phyloP scores from a whole-genome alignment of 768 basidiomycete species.

The Kwoniella botswanensis region DNA sequence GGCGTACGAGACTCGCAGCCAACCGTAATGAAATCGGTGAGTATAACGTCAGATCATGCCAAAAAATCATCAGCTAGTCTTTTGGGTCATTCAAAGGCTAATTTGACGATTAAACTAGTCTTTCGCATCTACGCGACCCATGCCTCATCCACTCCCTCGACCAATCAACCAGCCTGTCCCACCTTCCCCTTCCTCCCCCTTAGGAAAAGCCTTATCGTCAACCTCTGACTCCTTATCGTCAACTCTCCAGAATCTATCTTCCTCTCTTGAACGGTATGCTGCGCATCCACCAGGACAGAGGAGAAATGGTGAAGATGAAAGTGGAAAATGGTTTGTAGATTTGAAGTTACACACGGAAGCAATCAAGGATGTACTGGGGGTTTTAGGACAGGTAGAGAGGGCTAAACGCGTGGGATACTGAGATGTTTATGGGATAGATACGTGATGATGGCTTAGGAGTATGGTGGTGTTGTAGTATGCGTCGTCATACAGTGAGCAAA shows the following conservation, averaged over 20 bases:
- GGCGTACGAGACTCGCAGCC: conserved; percentile 1
- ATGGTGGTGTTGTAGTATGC: neutral
- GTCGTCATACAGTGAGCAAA: neutral
- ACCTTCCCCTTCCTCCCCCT: conserved; percentile 1
- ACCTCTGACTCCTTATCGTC: conserved; percentile 16
- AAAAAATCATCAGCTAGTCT: no score
- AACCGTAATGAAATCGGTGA: neutral
- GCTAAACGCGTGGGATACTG: conserved; percentile 19
- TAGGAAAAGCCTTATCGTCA: conserved; percentile 9
- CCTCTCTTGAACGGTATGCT: conserved; percentile 23
- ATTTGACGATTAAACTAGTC: no score
- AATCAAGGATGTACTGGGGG: conserved; percentile 29
- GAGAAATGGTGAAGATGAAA: conserved; percentile 2
- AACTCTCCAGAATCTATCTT: conserved; percentile 16
- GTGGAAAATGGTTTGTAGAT: conserved; percentile 26
- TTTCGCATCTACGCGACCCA: neutral
- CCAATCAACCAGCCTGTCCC: conserved; percentile 11
- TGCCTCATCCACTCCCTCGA: conserved; percentile 1
- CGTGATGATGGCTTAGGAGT: neutral
- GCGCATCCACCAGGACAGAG: neutral
- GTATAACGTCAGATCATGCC: neutral
- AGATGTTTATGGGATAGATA: neutral
- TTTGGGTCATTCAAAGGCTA: no score
- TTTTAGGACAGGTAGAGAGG: conserved; percentile 19
- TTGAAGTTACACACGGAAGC: conserved; percentile 29